Conservation (phyloP, 768 basidiomycete species). For the Brasilioporus rufonigricans region DNA sequence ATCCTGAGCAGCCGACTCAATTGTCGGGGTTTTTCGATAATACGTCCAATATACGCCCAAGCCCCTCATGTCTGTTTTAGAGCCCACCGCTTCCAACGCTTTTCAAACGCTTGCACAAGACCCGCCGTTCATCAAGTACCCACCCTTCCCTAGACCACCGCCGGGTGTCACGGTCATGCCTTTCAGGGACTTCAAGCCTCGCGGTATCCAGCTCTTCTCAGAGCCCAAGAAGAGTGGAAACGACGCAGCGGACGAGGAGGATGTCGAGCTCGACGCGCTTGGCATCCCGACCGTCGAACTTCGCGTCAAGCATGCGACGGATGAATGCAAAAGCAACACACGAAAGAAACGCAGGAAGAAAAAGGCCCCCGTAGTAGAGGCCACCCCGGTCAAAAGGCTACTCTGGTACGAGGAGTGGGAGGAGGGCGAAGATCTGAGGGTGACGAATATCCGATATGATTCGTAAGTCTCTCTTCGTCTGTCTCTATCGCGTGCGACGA, state of each 20-base stretch:
- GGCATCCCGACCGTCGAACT: constrained; percentile 67
- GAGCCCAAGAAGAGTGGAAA: constrained; percentile 35
- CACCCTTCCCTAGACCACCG: constrained; percentile 47
- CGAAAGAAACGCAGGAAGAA: constrained; percentile 49
- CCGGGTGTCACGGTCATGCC: constrained; percentile 48
- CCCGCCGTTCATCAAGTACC: constrained; percentile 35
- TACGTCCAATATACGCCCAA: constrained; percentile 11
- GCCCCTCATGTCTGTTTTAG: constrained; percentile 18
- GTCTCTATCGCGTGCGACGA: not conserved
- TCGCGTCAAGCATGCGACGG: constrained; percentile 49
- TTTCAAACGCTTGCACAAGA: constrained; percentile 11
- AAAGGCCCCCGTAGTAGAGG: constrained; percentile 18
- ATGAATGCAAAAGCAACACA: constrained; percentile 55
- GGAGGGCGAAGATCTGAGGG: constrained; percentile 51
- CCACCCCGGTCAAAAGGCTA: constrained; percentile 22
- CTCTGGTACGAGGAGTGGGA: constrained; percentile 77
- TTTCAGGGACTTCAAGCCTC: constrained; percentile 55
- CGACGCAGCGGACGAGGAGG: constrained; percentile 33
- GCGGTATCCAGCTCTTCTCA: constrained; percentile 54
- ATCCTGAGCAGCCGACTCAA: constrained; percentile 14
- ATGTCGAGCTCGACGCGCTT: constrained; percentile 61
- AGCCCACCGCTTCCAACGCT: constrained; percentile 17
- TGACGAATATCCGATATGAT: constrained; percentile 42
- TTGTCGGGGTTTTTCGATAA: constrained; percentile 11
- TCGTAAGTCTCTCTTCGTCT: constrained; percentile 39